Base-by-base conservation (phyloP, 2,329 filamentous ascomycete genomes). In the Pestalotiopsis sp. region DNA sequence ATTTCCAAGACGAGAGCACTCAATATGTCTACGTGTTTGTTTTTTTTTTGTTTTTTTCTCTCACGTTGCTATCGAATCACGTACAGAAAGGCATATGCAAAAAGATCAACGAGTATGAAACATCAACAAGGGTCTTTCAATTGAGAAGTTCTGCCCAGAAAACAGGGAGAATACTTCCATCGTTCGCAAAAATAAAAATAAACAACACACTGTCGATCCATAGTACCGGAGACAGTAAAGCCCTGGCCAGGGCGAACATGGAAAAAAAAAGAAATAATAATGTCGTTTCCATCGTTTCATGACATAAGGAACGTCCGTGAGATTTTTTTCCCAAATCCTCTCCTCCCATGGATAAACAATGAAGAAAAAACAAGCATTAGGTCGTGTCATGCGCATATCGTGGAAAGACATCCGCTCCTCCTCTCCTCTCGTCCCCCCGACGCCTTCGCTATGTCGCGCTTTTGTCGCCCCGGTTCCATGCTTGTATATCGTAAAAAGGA, bases 261-360 rank as follows among this genome's bases (percentile, higher is more conserved):
- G 60, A 59, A 59, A 41, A 58, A 38, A 64, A 61, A 66, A 67
- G 64, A 66, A 69, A 60, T 59, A 66, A 60, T 39, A n/a, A 52
- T n/a, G 6, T n/a, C 45, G 45, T 52, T 52, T 52, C 45, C 45
- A n/a, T 52, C 14, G 20, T 52, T 52, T 9, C 45, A 58, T 67
- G 67, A 62, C 41, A 62, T 62, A 62, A 62, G 31, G 59, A 62
- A 39, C 59, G 59, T 62, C 59, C 59, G 17, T 61, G 23, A 5
- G 27, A 36, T 62, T 36, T 20, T 39, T 31, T n/a, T 23, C 45
- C 45, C 45, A 17, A n/a, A 12, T 27, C 56, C 56, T 23, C 20
- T 20, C 9, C 56, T 23, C 13, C 20, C 25, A 31, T n/a, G 20
- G 12, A 31, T 58, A 59, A 27, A 36, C 20, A 59, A 25, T 14